A percentile compares a stretch with the other conserved stretches of the same genome.
Evolutionary conservation across 176 grass and related monocot species (phyloP).

Genomic region (Hordeum vulgare): DNA sequence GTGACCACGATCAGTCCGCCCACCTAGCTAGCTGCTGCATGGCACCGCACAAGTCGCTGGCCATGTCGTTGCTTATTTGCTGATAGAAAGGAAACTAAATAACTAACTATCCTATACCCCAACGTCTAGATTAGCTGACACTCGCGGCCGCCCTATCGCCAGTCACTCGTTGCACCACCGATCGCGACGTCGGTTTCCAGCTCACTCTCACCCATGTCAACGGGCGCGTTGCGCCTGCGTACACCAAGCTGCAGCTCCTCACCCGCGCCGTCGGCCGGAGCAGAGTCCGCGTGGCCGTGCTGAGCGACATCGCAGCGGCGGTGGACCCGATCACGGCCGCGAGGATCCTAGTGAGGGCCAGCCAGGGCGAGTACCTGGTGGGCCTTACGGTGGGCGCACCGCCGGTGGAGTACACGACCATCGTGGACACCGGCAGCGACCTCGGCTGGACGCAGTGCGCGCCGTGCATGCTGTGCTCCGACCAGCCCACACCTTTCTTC

Average conservation of each 20-base stretch:
- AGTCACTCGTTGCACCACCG: neutral
- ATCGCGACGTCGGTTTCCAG: conserved; percentile 29
- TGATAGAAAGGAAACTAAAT: too few relatives aligned
- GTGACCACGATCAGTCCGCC: too few relatives aligned
- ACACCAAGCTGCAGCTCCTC: conserved; percentile 31
- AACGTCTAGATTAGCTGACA: too few relatives aligned
- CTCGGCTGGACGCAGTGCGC: conserved; percentile 86
- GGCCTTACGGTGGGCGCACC: conserved; percentile 61
- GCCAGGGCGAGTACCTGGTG: conserved; percentile 72
- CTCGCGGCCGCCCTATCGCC: neutral
- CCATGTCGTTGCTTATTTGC: too few relatives aligned
- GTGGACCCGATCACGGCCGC: conserved; percentile 21
- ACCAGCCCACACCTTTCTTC: conserved; percentile 54
- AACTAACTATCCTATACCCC: too few relatives aligned
- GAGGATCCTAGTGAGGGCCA: conserved; percentile 28
- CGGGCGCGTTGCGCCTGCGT: neutral
- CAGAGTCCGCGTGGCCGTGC: conserved; percentile 21
- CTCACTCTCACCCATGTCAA: conserved; percentile 43
- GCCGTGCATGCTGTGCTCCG: conserved; percentile 59
- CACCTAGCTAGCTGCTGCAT: too few relatives aligned
- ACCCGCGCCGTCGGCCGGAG: conserved; percentile 42
- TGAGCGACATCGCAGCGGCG: conserved; percentile 25
- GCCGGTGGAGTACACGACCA: conserved; percentile 35
- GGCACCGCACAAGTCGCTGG: too few relatives aligned
- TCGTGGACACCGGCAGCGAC: conserved; percentile 72